These are phyloP conservation scores for Leccinum huronense DNA, from an alignment of 1,284 basidiomycete species.

Conservation along the genomic window DNA sequence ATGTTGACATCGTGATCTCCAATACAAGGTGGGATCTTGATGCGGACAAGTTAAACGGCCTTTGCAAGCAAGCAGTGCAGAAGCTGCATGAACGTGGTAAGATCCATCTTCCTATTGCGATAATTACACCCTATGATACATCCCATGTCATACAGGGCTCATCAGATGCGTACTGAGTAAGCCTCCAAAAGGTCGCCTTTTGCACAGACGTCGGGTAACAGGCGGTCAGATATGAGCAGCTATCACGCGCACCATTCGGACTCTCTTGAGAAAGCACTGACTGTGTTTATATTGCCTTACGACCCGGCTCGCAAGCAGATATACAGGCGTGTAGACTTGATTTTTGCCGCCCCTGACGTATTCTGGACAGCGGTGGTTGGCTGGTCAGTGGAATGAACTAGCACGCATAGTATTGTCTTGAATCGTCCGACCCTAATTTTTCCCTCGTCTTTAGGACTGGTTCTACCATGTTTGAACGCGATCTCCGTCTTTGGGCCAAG, in stretches of 20 bases:
- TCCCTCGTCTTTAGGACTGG: conserved; percentile 60
- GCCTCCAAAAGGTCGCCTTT: conserved; percentile 23
- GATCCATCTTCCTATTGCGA: conserved; percentile 12
- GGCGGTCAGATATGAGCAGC: conserved; percentile 48
- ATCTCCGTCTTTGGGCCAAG: conserved; percentile 71
- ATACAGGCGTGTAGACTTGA: conserved; percentile 70
- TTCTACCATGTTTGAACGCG: conserved; percentile 78
- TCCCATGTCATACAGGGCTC: conserved; percentile 42
- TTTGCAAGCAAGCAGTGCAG: conserved; percentile 52
- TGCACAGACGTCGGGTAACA: conserved; percentile 20
- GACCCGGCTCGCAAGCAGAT: conserved; percentile 33
- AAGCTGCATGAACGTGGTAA: conserved; percentile 54
- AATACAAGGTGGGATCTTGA: conserved; percentile 50
- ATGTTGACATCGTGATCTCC: conserved; percentile 79
- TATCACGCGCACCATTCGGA: conserved; percentile 62
- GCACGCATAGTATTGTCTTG: background rate
- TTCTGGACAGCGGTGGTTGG: conserved; percentile 81
- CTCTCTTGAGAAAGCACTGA: conserved; percentile 68
- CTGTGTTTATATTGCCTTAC: conserved; percentile 60
- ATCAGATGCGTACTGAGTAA: conserved; percentile 69
- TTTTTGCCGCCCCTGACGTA: conserved; percentile 62
- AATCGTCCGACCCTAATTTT: background rate
- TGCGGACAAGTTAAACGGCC: conserved; percentile 44
- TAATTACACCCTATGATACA: background rate
- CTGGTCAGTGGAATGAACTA: conserved; percentile 47